Evolutionary conservation across 306 rosid species (phyloP).

Genomic region (Trifolium dubium): DNA sequence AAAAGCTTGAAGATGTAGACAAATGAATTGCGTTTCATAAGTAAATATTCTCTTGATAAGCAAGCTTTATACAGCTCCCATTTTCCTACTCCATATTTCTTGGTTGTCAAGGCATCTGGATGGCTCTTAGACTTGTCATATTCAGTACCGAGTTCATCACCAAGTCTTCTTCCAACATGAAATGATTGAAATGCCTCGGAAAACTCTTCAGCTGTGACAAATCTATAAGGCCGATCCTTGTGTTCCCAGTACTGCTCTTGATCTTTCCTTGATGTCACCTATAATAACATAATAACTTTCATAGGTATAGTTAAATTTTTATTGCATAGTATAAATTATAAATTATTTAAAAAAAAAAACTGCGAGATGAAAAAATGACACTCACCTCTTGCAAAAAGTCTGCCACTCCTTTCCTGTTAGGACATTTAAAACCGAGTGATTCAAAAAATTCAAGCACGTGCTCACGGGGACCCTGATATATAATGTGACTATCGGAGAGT

Average conservation of each 20-base stretch:
- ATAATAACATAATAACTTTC: not conserved
- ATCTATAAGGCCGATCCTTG: conserved; percentile 44
- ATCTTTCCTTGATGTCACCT: conserved; percentile 69
- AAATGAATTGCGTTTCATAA: conserved; percentile 52
- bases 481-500: conserved; percentile 63
- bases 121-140: conserved; percentile 64
- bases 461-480: conserved; percentile 65
- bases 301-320: not conserved
- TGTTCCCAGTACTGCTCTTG: conserved; percentile 54
- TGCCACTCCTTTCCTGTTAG: conserved; percentile 64
- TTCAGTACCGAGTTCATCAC: conserved; percentile 47
- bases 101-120: conserved; percentile 55
- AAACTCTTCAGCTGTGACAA: conserved; percentile 51
- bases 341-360: not conserved
- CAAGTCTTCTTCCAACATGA: conserved; percentile 4
- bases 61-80: conserved; percentile 49
- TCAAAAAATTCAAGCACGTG: conserved; percentile 54
- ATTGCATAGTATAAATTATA: not conserved
- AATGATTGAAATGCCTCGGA: conserved; percentile 47
- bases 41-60: not conserved
- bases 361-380: conserved; percentile 18
- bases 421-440: conserved; percentile 40
- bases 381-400: conserved; percentile 67
- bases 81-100: conserved; percentile 51
- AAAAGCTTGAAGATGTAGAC: conserved; percentile 53